Conservation (phyloP, 805 yeast genomes). For the Saturnispora bothae region DNA sequence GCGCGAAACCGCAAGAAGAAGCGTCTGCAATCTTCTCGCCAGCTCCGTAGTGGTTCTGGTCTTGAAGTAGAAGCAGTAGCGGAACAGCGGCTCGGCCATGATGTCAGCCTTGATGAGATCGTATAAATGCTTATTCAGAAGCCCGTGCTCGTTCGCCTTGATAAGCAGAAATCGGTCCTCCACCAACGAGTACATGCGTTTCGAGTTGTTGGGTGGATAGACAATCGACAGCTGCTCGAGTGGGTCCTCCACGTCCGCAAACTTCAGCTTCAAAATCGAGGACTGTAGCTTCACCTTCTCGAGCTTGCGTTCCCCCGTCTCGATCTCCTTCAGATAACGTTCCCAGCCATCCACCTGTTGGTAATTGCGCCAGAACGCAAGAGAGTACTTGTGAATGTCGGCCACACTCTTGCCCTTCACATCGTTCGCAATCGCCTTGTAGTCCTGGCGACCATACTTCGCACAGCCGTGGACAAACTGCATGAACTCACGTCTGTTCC, state of each 20-base stretch:
- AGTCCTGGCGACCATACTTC: slow-evolving; percentile 48
- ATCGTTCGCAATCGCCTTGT: slow-evolving; percentile 39
- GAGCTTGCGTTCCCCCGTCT: slow-evolving; percentile 58
- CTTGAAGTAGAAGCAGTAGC: slow-evolving; percentile 63
- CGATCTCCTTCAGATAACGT: slow-evolving; percentile 61
- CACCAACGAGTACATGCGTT: slow-evolving; percentile 53
- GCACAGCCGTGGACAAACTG: slow-evolving; percentile 62
- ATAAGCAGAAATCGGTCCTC: slow-evolving; percentile 62
- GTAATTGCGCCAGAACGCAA: slow-evolving; percentile 54
- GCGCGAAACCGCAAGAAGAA: slow-evolving; percentile 56
- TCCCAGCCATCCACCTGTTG: slow-evolving; percentile 58
- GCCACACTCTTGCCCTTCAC: slow-evolving; percentile 46
- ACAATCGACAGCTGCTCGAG: slow-evolving; percentile 52
- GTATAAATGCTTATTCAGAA: slow-evolving; percentile 45
- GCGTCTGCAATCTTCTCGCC: slow-evolving; percentile 57
- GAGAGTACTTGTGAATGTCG: slow-evolving; percentile 50
- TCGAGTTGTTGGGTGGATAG: slow-evolving; percentile 78
- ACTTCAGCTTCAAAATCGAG: slow-evolving; percentile 40
- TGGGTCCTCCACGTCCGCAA: slow-evolving; percentile 47
- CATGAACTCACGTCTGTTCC: slow-evolving; percentile 71
- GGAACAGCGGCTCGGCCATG: slow-evolving; percentile 45
- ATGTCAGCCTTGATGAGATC: slow-evolving; percentile 62
- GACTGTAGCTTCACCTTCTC: slow-evolving; percentile 47
- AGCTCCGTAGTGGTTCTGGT: slow-evolving; percentile 66
- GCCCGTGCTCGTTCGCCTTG: slow-evolving; percentile 55